Evolutionary conservation across 495 filamentous ascomycete genomes (phyloP).

Genomic region (Neurospora sp.): DNA sequence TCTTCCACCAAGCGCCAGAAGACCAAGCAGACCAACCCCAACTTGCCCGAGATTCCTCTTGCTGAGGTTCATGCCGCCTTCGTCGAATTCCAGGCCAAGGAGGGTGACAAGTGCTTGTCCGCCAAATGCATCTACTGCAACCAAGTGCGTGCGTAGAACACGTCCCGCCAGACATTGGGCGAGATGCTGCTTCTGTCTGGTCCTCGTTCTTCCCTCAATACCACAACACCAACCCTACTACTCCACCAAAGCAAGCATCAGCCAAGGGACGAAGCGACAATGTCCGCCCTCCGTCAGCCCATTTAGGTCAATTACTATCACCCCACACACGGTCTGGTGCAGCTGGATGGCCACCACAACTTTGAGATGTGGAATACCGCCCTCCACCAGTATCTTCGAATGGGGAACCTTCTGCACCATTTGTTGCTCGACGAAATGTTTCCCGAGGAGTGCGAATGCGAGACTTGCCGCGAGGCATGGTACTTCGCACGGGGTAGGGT

Average conservation of each 20-base stretch:
- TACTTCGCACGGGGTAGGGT: background rate
- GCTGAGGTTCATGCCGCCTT: constrained; percentile 22
- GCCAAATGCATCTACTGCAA: constrained; percentile 17
- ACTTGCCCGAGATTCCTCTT: constrained; percentile 16
- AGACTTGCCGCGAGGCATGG: background rate
- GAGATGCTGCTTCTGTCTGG: background rate
- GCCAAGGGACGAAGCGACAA: background rate
- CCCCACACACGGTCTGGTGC: background rate
- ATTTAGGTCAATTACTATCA: background rate
- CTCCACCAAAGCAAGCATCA: background rate
- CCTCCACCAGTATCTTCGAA: background rate
- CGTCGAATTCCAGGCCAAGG: constrained; percentile 20
- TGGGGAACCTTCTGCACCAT: background rate
- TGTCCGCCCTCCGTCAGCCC: background rate
- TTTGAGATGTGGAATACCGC: background rate
- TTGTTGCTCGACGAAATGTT: background rate
- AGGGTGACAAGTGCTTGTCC: constrained; percentile 18
- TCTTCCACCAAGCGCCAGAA: constrained; percentile 17
- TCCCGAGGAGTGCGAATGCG: background rate
- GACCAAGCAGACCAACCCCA: constrained; percentile 5
- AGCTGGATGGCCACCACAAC: background rate
- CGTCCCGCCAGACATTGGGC: constrained; percentile 14
- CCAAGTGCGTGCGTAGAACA: constrained; percentile 22
- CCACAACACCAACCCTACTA: background rate
- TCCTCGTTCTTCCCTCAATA: background rate